Percentiles rank a stretch among this genome's conserved stretches.
Evolutionary conservation across 208 protist genomes (phyloP).

Genomic region (Leishmania amazonensis): DNA sequence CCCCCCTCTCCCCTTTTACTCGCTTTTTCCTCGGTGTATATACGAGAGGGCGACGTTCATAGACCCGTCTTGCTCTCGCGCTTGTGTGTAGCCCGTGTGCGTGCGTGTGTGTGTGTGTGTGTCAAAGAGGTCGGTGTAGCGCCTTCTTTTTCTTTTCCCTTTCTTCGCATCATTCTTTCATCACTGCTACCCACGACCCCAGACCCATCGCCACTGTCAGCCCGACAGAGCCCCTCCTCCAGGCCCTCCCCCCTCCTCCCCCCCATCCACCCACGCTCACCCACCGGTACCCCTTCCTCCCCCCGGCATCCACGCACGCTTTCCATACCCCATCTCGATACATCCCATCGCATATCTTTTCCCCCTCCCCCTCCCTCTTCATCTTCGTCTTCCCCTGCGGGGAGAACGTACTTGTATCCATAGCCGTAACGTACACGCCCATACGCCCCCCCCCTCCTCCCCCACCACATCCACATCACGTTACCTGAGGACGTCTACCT

Average conservation of each 20-base stretch:
- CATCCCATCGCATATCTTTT: too few species aligned
- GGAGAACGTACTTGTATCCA: not conserved
- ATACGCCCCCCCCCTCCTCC: too few species aligned
- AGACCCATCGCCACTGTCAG: not conserved
- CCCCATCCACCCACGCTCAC: too few species aligned
- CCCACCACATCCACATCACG: not conserved
- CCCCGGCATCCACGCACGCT: too few species aligned
- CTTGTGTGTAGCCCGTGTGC: not conserved
- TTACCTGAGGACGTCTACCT: not conserved
- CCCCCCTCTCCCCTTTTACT: not conserved
- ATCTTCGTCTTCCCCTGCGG: not conserved
- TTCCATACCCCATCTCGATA: too few species aligned
- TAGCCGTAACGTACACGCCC: not conserved
- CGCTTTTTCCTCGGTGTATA: not conserved
- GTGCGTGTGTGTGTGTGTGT: too few species aligned
- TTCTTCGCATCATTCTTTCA: not conserved
- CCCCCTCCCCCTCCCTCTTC: not conserved
- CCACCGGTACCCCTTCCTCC: too few species aligned
- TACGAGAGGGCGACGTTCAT: not conserved
- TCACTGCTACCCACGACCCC: not conserved
- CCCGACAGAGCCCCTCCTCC: not conserved
- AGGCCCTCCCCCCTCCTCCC: too few species aligned
- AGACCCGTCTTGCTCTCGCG: not conserved
- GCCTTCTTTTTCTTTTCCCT: too few species aligned
- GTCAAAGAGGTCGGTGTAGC: too few species aligned